Evolutionary conservation across 2,329 filamentous ascomycete species (phyloP).

Genomic region (Neophaeococcomyces aloes): DNA sequence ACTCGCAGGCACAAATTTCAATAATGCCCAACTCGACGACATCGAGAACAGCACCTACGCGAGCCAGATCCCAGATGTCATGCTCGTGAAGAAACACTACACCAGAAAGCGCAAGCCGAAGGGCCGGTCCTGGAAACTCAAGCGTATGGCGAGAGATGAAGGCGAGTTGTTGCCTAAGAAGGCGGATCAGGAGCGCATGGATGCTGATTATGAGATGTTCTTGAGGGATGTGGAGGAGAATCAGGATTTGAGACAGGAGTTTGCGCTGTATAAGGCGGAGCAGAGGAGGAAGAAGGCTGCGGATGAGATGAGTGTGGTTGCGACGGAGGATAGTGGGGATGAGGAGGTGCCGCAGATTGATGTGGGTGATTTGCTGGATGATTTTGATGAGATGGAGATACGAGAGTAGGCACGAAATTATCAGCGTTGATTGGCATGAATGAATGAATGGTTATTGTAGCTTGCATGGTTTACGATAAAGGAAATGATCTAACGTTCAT

Average conservation of each 20-base stretch:
- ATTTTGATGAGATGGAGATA: constrained; percentile 81
- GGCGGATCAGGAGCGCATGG: constrained; percentile 75
- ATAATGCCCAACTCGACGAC: constrained; percentile 74
- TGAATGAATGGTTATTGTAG: too few species aligned
- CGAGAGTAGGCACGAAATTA: constrained; percentile 36
- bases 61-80: constrained; percentile 74
- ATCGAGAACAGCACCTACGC: constrained; percentile 69
- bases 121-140: constrained; percentile 83
- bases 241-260: constrained; percentile 68
- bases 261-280: constrained; percentile 72
- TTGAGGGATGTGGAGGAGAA: constrained; percentile 94
- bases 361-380: constrained; percentile 77
- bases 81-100: constrained; percentile 96
- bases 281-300: constrained; percentile 42
- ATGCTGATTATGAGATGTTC: constrained; percentile 95
- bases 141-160: constrained; percentile 84
- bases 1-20: constrained; percentile 80
- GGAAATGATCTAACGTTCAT: too few species aligned
- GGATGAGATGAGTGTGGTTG: constrained; percentile 34
- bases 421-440: too few species aligned
- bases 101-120: constrained; percentile 72
- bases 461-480: too few species aligned
- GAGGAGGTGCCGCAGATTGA: constrained; percentile 59
- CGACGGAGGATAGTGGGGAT: constrained; percentile 51
- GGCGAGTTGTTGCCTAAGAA: constrained; percentile 78